These are phyloP conservation scores for Annulohypoxylon moriforme DNA, from an alignment of 495 filamentous ascomycete genomes.

Conservation along the genomic window DNA sequence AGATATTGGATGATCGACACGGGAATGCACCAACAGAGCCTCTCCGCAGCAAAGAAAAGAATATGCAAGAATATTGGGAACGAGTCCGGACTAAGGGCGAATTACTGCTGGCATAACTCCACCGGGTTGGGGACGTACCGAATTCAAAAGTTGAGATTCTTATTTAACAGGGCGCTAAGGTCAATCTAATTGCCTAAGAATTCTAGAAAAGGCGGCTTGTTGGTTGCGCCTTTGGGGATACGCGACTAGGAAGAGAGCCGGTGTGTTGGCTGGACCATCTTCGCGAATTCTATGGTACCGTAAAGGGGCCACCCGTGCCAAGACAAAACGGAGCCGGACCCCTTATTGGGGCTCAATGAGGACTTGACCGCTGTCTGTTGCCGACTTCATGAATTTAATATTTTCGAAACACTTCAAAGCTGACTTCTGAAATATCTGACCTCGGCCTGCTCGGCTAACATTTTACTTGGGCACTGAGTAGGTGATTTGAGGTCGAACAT, in stretches of 20 bases:
- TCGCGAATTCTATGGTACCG: slow-evolving; percentile 22
- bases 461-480: neutral
- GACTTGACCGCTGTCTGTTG: slow-evolving; percentile 5
- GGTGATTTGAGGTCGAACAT: neutral
- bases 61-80: slow-evolving; percentile 18
- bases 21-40: slow-evolving; percentile 17
- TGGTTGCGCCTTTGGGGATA: slow-evolving; percentile 3
- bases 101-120: slow-evolving; percentile 18
- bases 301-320: slow-evolving; percentile 14
- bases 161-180: neutral
- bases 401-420: neutral
- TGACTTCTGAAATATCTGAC: neutral
- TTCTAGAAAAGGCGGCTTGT: slow-evolving; percentile 34
- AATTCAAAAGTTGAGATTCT: slow-evolving; percentile 25
- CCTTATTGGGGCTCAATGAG: slow-evolving; percentile 24
- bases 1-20: slow-evolving; percentile 15
- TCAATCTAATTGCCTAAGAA: slow-evolving; percentile 30
- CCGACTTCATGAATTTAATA: neutral
- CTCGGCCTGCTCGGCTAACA: neutral
- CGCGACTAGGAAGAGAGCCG: slow-evolving; percentile 13
- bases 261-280: slow-evolving; percentile 23
- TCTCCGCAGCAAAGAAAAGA: slow-evolving; percentile 5
- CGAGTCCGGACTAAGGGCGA: slow-evolving; percentile 8
- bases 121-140: neutral
- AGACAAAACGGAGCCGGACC: neutral